Base-by-base conservation (phyloP, 371 early-diverging fungal species). In the Mortierella sp. region DNA sequence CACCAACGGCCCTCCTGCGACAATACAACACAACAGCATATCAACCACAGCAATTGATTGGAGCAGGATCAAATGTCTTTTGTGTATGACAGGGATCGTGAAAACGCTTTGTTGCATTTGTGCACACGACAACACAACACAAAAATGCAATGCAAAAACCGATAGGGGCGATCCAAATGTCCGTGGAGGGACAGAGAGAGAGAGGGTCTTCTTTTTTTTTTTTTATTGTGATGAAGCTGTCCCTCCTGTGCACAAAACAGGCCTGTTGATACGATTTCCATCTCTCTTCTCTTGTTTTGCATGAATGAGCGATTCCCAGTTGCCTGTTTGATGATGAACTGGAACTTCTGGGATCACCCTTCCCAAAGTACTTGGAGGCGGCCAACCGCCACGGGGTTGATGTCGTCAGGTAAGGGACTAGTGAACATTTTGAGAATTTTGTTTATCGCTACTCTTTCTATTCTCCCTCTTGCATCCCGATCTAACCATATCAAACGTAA, bases 261-360 rank as follows among this genome's bases (percentile, higher is more conserved):
- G 63, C 48, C 0, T 34, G 26, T 71, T 74, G 57, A n/a, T 4
- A 44, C 38, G 58, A 60, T 60, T 72, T 60, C 58, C 65, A 57
- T 74, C 72, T 50, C 73, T 45, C 26, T 34, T 78, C 52, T 75
- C 71, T 70, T 45, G 14, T 60, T 47, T 72, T 75, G 50, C 54
- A 77, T 74, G 48, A 26, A 77, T 28, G 54, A 70, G 19, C 34
- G 24, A 63, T 84, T 13, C 10, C 68, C 44, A 96, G 96, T 81
- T 96, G 96, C 63, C 84, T 96, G 24, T 90, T 92, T 78, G 94
- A 96, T 82, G 89, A 85, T 0, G 96, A 96, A 81, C 84, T 96
- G 16, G 90, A 87, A 26, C 94, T 89, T 68, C 88, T 96, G 28
- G 96, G 96, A 28, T 96, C 95, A 0, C 90, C 95, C 4, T 94